Conservation (phyloP, 306 rosid species). For the Pueraria montana region DNA sequence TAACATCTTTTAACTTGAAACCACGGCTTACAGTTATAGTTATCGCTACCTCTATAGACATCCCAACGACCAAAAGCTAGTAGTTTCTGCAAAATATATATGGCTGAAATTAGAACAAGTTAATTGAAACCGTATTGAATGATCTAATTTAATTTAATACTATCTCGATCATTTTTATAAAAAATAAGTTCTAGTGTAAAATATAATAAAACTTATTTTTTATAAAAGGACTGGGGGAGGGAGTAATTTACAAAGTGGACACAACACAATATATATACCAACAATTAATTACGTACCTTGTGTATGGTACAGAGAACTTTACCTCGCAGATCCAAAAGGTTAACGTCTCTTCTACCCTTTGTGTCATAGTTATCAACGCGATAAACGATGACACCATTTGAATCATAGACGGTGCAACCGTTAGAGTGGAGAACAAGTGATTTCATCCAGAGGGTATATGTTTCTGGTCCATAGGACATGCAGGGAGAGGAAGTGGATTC, state of each 20-base stretch:
- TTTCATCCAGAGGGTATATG: slow-evolving; percentile 83
- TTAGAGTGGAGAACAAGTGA: slow-evolving; percentile 69
- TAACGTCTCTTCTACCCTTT: slow-evolving; percentile 64
- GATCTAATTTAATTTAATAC: neutral
- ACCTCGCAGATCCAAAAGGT: slow-evolving; percentile 77
- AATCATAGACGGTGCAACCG: slow-evolving; percentile 75
- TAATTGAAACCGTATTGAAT: neutral
- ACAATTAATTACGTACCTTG: slow-evolving; percentile 25
- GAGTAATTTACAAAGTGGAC: too few relatives aligned
- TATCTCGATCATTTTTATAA: too few relatives aligned
- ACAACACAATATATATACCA: too few relatives aligned
- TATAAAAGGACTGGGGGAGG: too few relatives aligned
- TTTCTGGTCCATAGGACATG: neutral
- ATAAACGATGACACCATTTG: slow-evolving; percentile 66
- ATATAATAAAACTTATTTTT: too few relatives aligned
- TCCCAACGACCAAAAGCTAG: slow-evolving; percentile 73
- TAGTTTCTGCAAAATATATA: slow-evolving; percentile 56
- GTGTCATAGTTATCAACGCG: slow-evolving; percentile 77
- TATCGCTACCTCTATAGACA: slow-evolving; percentile 55
- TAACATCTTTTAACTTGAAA: slow-evolving; percentile 63
- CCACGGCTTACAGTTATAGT: slow-evolving; percentile 29
- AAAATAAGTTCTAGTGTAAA: too few relatives aligned
- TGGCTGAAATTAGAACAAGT: neutral
- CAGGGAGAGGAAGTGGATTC: slow-evolving; percentile 15
- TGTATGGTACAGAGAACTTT: slow-evolving; percentile 61